Evolutionary conservation across 2,329 filamentous ascomycete species (phyloP), one percentile per base, ranked within the genome.

Genomic region (Phyllosticta citrichinensis): DNA sequence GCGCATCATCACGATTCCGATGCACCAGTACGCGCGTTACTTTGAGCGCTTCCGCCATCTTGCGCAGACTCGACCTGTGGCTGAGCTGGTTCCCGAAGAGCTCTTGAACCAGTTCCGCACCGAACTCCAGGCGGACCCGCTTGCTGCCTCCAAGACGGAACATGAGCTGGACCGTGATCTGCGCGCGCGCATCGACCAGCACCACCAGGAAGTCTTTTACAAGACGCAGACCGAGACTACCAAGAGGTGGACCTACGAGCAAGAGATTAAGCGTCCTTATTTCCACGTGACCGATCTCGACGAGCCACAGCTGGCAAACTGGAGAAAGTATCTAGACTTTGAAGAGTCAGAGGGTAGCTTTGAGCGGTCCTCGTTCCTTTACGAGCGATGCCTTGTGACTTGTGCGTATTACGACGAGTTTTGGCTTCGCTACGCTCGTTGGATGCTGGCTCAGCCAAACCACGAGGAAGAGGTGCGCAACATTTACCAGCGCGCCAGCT

Each of bases 381-480:
- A 99, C 71, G 94, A 99, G 77, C 87, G 94, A 57, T 97, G 92
- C 68, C 76, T 99, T 58, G 90, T 96, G 40, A 93, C 91, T 0
- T 95, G 90, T 69, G 93, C 94, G 17, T 88, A 95, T 66, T 97
- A 99, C 71, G 93, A 97, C 56, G 93, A 97, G 71, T 96, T 97
- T 74, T 99, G 94, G 94, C 85, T 96, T 68, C 88, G 94, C n/a
- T 99, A 96, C 74, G 90, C 88, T 17, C 82, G 93, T 51, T 99
- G 94, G 94, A 96, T 97, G 89, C 81, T 83, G 62, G 85, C 85
- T 0, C 89, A 96, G 70, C 76, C 84, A 1, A 85, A 81, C 66
- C 96, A 95, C 73, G 86, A 91, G 54, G 90, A 97, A 71, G 92
- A 97, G 70, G 87, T 93, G 5, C 87, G 94, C 62, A 92, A 90